These are phyloP conservation scores for Rhodofomes roseus DNA, from an alignment of 1,284 basidiomycete species.

Conservation along the genomic window DNA sequence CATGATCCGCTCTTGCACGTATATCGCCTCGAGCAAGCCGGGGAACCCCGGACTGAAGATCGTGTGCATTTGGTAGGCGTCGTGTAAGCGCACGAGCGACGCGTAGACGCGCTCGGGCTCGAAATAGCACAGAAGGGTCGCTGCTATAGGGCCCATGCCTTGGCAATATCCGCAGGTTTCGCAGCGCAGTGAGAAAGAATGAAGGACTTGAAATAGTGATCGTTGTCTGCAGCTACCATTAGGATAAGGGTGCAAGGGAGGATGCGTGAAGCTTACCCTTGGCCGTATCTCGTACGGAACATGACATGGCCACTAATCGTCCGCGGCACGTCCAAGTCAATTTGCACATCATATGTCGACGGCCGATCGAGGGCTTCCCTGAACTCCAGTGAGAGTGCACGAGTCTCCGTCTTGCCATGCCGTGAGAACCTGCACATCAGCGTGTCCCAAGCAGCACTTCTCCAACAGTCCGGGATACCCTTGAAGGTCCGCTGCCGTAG, in stretches of 20 bases:
- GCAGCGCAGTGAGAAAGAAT: conserved; percentile 86
- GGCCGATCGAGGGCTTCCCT: conserved; percentile 68
- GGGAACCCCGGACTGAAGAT: conserved; percentile 96
- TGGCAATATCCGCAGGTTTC: conserved; percentile 95
- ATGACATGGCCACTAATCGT: conserved; percentile 95
- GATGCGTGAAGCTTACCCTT: conserved; percentile 56
- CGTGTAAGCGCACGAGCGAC: conserved; percentile 80
- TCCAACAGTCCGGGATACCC: conserved; percentile 95
- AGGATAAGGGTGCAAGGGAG: background rate
- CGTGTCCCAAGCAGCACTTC: conserved; percentile 88
- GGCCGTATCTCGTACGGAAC: conserved; percentile 94
- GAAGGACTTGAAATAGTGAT: conserved; percentile 91
- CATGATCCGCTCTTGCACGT: conserved; percentile 87
- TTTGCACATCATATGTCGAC: conserved; percentile 92
- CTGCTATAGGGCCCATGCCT: conserved; percentile 98
- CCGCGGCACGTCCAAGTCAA: conserved; percentile 96
- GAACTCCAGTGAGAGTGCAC: conserved; percentile 53
- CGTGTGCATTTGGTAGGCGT: conserved; percentile 84
- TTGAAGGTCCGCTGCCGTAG: conserved; percentile 83
- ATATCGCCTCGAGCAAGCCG: conserved; percentile 91
- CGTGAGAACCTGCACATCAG: conserved; percentile 54
- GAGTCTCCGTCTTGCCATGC: conserved; percentile 40
- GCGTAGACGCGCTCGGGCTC: conserved; percentile 87
- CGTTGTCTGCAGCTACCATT: conserved; percentile 63
- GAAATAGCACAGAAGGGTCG: conserved; percentile 92